A percentile compares a stretch with the other conserved stretches of the same genome.
These are phyloP conservation scores for Ulmus americana DNA, from an alignment of 331 rosid species.

Conservation along the genomic window DNA sequence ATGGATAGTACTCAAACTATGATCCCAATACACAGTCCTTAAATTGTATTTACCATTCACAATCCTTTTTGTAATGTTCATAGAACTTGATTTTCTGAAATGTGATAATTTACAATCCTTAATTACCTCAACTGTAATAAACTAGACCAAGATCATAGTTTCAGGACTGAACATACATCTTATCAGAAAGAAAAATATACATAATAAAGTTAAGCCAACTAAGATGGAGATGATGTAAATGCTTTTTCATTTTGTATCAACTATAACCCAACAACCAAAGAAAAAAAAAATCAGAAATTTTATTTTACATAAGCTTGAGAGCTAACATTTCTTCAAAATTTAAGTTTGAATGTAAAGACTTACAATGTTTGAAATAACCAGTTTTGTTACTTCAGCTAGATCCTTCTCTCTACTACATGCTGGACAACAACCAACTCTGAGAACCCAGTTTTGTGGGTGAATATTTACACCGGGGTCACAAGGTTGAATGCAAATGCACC, in stretches of 20 bases:
- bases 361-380: neutral
- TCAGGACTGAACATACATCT: no score
- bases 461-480: constrained; percentile 3
- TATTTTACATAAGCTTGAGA: neutral
- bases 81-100: no score
- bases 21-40: no score
- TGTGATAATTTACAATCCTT: no score
- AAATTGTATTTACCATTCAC: no score
- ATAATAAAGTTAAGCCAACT: no score
- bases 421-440: neutral
- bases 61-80: no score
- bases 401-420: neutral
- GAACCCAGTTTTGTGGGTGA: constrained; percentile 2
- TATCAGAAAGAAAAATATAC: no score
- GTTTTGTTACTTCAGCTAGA: neutral
- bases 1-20: no score
- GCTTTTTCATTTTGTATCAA: constrained; percentile 3
- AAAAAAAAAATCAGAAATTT: neutral
- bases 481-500: constrained; percentile 1
- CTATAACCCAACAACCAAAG: neutral
- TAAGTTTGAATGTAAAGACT: neutral
- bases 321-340: neutral
- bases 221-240: neutral
- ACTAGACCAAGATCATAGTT: no score
- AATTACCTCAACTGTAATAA: no score